Conservation (phyloP, 2,329 filamentous ascomycete species). For the Botryosphaeria dothidea region DNA sequence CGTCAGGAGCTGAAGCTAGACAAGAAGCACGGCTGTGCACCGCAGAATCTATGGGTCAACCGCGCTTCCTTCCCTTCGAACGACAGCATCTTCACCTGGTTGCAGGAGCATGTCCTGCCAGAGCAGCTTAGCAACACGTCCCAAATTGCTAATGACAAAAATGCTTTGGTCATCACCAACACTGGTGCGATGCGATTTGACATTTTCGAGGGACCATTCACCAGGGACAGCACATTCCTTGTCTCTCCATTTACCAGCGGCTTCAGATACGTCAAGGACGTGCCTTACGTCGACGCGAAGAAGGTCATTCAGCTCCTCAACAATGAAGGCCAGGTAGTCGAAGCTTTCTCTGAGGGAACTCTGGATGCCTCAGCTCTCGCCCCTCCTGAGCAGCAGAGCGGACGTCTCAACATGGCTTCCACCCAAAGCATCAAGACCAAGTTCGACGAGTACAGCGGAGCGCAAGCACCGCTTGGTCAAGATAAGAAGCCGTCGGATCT, state of each 20-base stretch:
- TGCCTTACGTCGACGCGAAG: slow-evolving; percentile 75
- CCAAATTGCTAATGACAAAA: slow-evolving; percentile 47
- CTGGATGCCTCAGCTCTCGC: slow-evolving; percentile 37
- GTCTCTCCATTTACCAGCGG: slow-evolving; percentile 85
- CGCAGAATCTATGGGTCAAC: slow-evolving; percentile 77
- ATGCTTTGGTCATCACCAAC: slow-evolving; percentile 77
- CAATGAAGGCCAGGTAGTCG: slow-evolving; percentile 55
- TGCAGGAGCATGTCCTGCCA: slow-evolving; percentile 74
- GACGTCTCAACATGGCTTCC: slow-evolving; percentile 1
- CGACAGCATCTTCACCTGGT: slow-evolving; percentile 78
- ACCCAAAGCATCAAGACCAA: background rate
- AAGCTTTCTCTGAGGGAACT: slow-evolving; percentile 30
- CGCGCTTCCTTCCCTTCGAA: slow-evolving; percentile 72
- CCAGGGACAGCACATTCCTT: slow-evolving; percentile 80
- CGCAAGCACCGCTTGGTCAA: slow-evolving; percentile 31
- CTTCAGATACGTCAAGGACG: slow-evolving; percentile 74
- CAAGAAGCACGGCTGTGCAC: slow-evolving; percentile 77
- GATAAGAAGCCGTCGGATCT: slow-evolving; percentile 46
- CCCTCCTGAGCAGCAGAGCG: slow-evolving; percentile 45
- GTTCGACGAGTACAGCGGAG: slow-evolving; percentile 16
- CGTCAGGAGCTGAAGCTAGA: slow-evolving; percentile 73
- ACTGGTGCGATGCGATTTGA: slow-evolving; percentile 93
- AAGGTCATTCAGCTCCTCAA: slow-evolving; percentile 65
- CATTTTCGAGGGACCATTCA: slow-evolving; percentile 90
- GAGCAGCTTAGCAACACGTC: slow-evolving; percentile 55